A percentile compares a stretch with the other conserved stretches of the same genome.
Conservation (phyloP, 1,284 basidiomycete species). For the Lentinus polychrous region DNA sequence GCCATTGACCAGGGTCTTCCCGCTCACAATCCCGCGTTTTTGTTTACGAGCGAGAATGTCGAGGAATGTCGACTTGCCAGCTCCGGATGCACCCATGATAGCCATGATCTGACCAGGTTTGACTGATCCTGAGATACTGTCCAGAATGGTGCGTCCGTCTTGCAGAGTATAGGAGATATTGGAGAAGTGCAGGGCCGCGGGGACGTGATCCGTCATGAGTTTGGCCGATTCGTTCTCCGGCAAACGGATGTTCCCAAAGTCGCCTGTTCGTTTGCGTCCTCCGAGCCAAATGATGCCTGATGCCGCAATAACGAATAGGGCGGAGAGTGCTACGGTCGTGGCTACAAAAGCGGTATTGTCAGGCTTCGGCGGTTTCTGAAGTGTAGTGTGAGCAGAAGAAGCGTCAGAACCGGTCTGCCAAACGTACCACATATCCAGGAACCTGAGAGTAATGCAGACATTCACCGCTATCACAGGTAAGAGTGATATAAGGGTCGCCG, state of each 20-base stretch:
- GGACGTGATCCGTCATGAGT: slow-evolving; percentile 91
- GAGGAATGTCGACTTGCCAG: slow-evolving; percentile 93
- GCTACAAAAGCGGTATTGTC: slow-evolving; percentile 81
- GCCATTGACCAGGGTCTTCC: slow-evolving; percentile 83
- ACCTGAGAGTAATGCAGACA: slow-evolving; percentile 93
- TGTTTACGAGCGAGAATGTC: slow-evolving; percentile 90
- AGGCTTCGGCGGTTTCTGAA: slow-evolving; percentile 69
- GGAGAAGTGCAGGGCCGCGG: slow-evolving; percentile 86
- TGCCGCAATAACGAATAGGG: slow-evolving; percentile 55
- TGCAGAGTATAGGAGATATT: slow-evolving; percentile 77
- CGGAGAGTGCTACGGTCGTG: slow-evolving; percentile 75
- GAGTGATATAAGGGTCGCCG: slow-evolving; percentile 85
- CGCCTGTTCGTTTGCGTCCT: slow-evolving; percentile 63
- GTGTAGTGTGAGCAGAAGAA: not conserved
- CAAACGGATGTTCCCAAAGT: slow-evolving; percentile 73
- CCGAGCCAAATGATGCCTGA: slow-evolving; percentile 81
- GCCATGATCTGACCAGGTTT: slow-evolving; percentile 88
- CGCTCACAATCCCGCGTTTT: slow-evolving; percentile 76
- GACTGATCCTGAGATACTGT: slow-evolving; percentile 75
- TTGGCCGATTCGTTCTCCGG: slow-evolving; percentile 78
- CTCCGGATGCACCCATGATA: slow-evolving; percentile 94
- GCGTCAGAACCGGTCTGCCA: not conserved
- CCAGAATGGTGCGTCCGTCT: slow-evolving; percentile 59
- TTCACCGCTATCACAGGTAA: slow-evolving; percentile 86
- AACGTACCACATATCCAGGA: slow-evolving; percentile 78